Base-by-base conservation (phyloP, 2,329 filamentous ascomycete species). In the Colletotrichum sp. region DNA sequence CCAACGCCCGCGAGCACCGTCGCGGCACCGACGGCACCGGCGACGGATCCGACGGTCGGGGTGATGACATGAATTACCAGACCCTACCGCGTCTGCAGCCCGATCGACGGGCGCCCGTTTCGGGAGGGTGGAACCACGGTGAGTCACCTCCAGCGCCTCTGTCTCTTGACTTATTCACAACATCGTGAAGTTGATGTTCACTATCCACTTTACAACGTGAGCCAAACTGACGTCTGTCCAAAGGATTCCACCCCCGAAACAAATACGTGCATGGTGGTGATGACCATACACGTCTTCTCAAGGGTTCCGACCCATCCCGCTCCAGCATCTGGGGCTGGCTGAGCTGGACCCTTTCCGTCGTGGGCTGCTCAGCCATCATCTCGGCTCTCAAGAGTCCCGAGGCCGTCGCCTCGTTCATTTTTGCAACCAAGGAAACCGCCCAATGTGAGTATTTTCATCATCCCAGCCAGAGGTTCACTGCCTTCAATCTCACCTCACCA, bases 1-100 rank as follows among this genome's bases (percentile, higher is more conserved):
- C 88, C 78, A 91, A 91, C 81, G 82, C 87, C 24, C 87, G 89
- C 26, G 85, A 87, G 79, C 84, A 85, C 75, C 83, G 86, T 32
- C 81, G 84, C 48, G 82, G 84, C 75, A 79, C 79, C 65, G 81
- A 84, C 79, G 83, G 85, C 72, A 81, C 81, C 72, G 81, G 79
- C 57, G 81, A 79, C n/a, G 64, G 44, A 9, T 64, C 59, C 36
- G 70, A 73, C 28, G 76, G 72, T 24, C 64, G 69, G 26, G 60
- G 60, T 22, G 75, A 75, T 60, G 78, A 77, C 13, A 78, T 78
- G 72, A 71, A 75, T 63, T 76, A 78, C 76, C 73, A 75, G 63
- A 75, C 74, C 8, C 16, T 76, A 18, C 72, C 76, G 39, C 73
- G 52, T 32, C 24, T 72, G 30, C 70, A 75, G 67, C 77, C 77